Conservation (phyloP, 106 monocot genomes). For the Platanthera guangdongensis region DNA sequence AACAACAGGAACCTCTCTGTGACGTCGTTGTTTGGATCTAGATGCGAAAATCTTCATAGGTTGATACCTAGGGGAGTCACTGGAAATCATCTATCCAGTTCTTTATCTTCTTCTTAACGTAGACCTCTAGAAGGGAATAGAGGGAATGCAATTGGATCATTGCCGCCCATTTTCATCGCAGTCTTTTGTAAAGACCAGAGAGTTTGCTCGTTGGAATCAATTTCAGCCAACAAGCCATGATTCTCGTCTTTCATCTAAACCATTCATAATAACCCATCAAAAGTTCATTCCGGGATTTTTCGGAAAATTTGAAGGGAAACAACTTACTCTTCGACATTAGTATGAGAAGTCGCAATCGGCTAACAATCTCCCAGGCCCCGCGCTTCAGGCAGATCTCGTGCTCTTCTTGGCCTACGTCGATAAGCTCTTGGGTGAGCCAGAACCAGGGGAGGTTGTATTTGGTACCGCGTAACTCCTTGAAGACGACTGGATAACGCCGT, state of each 20-base stretch:
- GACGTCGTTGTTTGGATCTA: constrained; percentile 37
- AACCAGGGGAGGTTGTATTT: constrained; percentile 70
- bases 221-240: constrained; percentile 13
- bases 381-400: constrained; percentile 12
- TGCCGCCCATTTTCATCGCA: not conserved
- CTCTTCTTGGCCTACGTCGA: constrained; percentile 25
- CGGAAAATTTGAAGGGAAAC: constrained; percentile 52
- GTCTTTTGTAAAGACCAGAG: constrained; percentile 47
- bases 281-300: constrained; percentile 16
- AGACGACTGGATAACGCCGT: constrained; percentile 51
- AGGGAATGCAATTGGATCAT: constrained; percentile 25
- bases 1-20: constrained; percentile 65
- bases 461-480: constrained; percentile 63
- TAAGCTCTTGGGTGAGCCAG: constrained; percentile 47
- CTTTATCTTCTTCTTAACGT: constrained; percentile 54
- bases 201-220: not conserved
- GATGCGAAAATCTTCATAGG: constrained; percentile 41
- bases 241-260: constrained; percentile 42
- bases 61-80: constrained; percentile 53
- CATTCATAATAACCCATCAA: constrained; percentile 26
- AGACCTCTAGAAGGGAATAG: constrained; percentile 73
- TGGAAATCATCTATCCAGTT: constrained; percentile 62
- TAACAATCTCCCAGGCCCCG: constrained; percentile 25
- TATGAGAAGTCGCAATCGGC: not conserved
- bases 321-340: constrained; percentile 43